A percentile compares a stretch with the other conserved stretches of the same genome.
phyloP scores from a whole-genome alignment of 2,329 filamentous ascomycete genomes.

The Colletotrichum filicis region DNA sequence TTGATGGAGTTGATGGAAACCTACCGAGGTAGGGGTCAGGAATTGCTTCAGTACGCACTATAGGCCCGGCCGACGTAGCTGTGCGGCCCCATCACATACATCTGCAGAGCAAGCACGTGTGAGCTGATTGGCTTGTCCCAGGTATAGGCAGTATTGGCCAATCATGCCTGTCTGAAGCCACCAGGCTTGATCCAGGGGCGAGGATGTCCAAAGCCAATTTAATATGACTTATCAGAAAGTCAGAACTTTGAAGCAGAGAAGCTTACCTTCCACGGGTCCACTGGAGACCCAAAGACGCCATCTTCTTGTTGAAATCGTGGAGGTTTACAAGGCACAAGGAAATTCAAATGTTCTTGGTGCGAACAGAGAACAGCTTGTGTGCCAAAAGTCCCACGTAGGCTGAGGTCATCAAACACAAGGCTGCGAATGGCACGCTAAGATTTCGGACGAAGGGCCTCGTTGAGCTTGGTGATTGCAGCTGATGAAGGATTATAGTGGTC shows the following conservation, averaged over 20 bases:
- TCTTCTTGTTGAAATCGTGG: background rate
- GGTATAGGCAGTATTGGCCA: background rate
- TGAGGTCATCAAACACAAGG: conserved; percentile 15
- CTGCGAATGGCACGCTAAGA: background rate
- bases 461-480: background rate
- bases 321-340: background rate
- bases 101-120: too few species aligned
- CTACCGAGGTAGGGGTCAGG: background rate
- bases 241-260: background rate
- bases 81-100: too few species aligned
- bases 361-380: background rate
- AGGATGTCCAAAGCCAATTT: background rate
- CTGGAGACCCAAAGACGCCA: background rate
- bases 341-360: background rate
- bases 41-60: background rate
- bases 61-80: too few species aligned
- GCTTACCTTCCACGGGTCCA: background rate
- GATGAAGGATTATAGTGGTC: background rate
- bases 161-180: background rate
- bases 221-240: background rate
- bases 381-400: background rate
- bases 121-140: background rate
- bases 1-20: background rate
- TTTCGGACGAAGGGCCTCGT: conserved; percentile 9
- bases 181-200: background rate